Percentiles rank a stretch among this genome's conserved stretches.
phyloP scores from a whole-genome alignment of 768 basidiomycete species.

The Cyclocybe cylindracea region DNA sequence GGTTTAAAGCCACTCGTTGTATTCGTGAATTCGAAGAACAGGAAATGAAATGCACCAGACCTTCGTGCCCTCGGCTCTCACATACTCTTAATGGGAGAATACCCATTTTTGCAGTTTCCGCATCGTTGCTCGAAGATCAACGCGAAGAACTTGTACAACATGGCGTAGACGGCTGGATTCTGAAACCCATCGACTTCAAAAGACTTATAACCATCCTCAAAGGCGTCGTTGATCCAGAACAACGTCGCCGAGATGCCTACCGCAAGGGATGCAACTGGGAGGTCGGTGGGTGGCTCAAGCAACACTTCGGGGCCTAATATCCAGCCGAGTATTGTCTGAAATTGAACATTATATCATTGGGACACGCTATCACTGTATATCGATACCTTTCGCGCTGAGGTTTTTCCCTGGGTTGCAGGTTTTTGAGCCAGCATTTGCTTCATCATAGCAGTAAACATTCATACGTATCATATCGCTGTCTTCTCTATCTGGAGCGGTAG shows the following conservation, averaged over 20 bases:
- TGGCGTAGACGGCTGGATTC: constrained; percentile 81
- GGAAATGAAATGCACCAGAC: background rate
- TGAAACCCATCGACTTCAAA: constrained; percentile 82
- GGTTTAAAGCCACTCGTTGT: constrained; percentile 64
- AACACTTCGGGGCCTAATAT: background rate
- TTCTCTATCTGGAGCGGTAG: no score
- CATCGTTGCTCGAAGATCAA: constrained; percentile 63
- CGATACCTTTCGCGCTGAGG: no score
- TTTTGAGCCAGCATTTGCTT: no score
- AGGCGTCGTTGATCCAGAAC: constrained; percentile 55
- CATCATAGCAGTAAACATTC: no score
- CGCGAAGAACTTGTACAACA: constrained; percentile 49
- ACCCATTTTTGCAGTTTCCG: constrained; percentile 83
- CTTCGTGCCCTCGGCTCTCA: constrained; percentile 41
- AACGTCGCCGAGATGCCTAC: constrained; percentile 57
- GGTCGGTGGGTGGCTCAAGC: constrained; percentile 57
- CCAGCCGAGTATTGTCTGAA: background rate
- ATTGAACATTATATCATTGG: background rate
- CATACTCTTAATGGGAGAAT: constrained; percentile 60
- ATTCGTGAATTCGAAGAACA: constrained; percentile 63
- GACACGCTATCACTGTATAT: no score
- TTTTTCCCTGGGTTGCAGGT: no score
- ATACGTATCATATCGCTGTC: no score
- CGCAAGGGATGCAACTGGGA: constrained; percentile 58
- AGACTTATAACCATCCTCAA: constrained; percentile 58